phyloP scores from a whole-genome alignment of 2,329 filamentous ascomycete genomes.

The Trichoderma oligosporum region DNA sequence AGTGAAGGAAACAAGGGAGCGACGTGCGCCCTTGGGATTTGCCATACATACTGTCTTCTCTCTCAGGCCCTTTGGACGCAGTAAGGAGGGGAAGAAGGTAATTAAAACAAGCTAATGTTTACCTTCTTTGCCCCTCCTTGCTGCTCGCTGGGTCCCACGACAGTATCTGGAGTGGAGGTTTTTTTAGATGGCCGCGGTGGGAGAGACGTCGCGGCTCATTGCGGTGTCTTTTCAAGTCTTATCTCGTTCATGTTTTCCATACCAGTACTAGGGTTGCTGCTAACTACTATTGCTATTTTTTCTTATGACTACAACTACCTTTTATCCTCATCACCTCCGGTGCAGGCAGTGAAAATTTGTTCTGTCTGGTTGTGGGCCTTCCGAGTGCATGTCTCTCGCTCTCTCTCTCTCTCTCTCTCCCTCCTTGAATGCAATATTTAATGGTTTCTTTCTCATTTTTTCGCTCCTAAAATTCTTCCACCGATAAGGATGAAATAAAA shows the following conservation, averaged over 20 bases:
- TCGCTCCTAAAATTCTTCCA: not conserved
- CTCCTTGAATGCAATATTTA: too few species aligned
- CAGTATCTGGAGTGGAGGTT: constrained; percentile 41
- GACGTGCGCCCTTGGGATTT: constrained; percentile 6
- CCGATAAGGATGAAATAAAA: too few species aligned
- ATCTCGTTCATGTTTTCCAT: constrained; percentile 18
- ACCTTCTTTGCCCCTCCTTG: not conserved
- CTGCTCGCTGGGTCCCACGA: constrained; percentile 39
- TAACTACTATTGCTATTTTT: constrained; percentile 21
- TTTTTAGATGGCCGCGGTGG: constrained; percentile 47
- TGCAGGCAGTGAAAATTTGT: not conserved
- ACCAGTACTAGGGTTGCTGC: constrained; percentile 5
- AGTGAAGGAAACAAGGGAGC: not conserved
- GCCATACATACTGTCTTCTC: constrained; percentile 61
- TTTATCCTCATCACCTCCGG: not conserved
- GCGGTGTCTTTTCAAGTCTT: constrained; percentile 13
- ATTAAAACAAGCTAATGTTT: not conserved
- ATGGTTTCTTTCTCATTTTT: not conserved
- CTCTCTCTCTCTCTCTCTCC: not conserved
- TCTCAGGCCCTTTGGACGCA: constrained; percentile 45
- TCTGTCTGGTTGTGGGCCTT: not conserved
- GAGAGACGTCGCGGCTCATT: constrained; percentile 58
- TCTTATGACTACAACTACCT: constrained; percentile 27
- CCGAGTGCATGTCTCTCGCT: constrained; percentile 23
- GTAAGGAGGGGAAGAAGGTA: not conserved